A percentile compares a stretch with the other conserved stretches of the same genome.
phyloP scores from a whole-genome alignment of 2,329 filamentous ascomycete genomes.

The Calonectria montana region DNA sequence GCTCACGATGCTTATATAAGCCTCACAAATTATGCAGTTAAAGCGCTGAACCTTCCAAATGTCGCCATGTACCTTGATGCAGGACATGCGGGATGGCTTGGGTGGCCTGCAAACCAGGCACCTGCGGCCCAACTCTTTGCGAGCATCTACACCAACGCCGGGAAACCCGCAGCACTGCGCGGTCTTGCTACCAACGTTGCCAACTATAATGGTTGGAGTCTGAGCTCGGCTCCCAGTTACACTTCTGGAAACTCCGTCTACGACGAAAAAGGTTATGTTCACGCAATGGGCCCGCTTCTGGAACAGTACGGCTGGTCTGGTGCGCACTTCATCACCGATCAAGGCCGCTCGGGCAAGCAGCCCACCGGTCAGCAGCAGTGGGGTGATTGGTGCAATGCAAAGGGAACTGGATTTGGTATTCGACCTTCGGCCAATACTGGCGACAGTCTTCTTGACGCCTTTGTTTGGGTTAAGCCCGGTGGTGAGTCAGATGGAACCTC shows the following conservation, averaged over 20 bases:
- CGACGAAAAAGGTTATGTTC: conserved; percentile 67
- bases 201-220: conserved; percentile 65
- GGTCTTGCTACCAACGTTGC: conserved; percentile 69
- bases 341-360: conserved; percentile 67
- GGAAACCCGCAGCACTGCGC: conserved; percentile 61
- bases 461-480: conserved; percentile 79
- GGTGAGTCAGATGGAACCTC: conserved; percentile 66
- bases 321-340: conserved; percentile 62
- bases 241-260: conserved; percentile 60
- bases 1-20: conserved; percentile 62
- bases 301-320: conserved; percentile 55
- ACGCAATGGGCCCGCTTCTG: conserved; percentile 74
- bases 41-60: conserved; percentile 64
- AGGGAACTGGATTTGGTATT: conserved; percentile 71
- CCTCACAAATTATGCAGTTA: conserved; percentile 63
- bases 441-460: conserved; percentile 69
- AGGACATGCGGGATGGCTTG: conserved; percentile 69
- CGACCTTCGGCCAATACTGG: conserved; percentile 73
- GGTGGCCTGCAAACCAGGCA: conserved; percentile 65
- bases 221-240: conserved; percentile 56
- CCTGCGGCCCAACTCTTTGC: conserved; percentile 61
- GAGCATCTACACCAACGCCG: conserved; percentile 61
- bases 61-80: conserved; percentile 70
- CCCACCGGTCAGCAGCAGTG: conserved; percentile 70
- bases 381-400: conserved; percentile 77